Evolutionary conservation across 164 flowering plant species (phyloP).

Genomic region (Magnolia sinica): DNA sequence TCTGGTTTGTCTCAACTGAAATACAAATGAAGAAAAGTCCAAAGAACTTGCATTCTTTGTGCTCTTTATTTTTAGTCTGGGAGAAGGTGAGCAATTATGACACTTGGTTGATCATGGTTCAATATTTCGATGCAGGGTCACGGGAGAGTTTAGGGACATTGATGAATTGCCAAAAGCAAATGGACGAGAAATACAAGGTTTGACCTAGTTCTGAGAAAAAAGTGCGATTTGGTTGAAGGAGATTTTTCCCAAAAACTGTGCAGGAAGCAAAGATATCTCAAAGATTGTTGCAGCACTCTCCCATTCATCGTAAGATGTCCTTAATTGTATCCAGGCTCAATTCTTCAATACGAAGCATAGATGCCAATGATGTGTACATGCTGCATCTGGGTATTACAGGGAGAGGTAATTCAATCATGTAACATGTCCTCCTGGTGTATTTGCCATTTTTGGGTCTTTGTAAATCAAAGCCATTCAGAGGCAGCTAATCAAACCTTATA

Average conservation of each 20-base stretch:
- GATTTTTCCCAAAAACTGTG: not conserved
- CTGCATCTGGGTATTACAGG: too few relatives aligned
- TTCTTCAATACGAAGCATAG: not conserved
- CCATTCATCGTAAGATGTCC: not conserved
- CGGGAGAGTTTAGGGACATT: constrained; percentile 16
- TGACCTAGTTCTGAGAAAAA: not conserved
- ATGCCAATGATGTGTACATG: not conserved
- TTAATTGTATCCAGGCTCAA: not conserved
- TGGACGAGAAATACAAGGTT: not conserved
- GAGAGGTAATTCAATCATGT: not conserved
- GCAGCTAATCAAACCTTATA: not conserved
- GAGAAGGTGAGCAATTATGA: too few relatives aligned
- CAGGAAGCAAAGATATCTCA: not conserved
- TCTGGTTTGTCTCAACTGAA: too few relatives aligned
- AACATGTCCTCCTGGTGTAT: not conserved
- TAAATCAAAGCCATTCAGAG: not conserved
- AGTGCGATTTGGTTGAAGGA: not conserved
- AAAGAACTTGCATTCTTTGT: too few relatives aligned
- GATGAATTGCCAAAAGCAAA: constrained; percentile 4
- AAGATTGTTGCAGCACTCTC: not conserved
- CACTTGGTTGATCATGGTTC: not conserved
- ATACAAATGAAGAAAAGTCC: too few relatives aligned
- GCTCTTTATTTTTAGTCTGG: too few relatives aligned
- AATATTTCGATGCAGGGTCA: constrained; percentile 8
- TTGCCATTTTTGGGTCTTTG: not conserved